phyloP scores from a whole-genome alignment of 306 rosid genomes.

The Cucumis hystrix region DNA sequence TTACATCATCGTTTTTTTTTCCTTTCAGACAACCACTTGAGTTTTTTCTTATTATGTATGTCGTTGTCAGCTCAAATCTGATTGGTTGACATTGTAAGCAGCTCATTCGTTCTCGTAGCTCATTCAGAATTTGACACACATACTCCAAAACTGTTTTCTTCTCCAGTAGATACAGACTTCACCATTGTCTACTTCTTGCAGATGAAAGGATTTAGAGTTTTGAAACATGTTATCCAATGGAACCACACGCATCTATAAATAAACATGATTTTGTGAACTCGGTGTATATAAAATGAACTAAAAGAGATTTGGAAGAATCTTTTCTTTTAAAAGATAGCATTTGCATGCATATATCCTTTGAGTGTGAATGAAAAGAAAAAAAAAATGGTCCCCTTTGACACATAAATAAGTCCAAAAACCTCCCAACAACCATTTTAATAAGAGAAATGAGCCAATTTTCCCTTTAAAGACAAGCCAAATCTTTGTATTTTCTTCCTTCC shows the following conservation, averaged over 20 bases:
- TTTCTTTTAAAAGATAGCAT: not conserved
- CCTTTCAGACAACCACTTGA: too few species aligned
- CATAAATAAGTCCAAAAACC: not conserved
- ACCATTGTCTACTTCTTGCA: not conserved
- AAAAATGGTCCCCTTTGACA: not conserved
- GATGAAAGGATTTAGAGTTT: not conserved
- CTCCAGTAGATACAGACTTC: too few species aligned
- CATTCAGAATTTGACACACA: too few species aligned
- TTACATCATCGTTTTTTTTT: too few species aligned
- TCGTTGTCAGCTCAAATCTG: too few species aligned
- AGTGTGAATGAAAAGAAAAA: not conserved
- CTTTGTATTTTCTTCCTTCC: constrained; percentile 16
- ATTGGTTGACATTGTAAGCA: too few species aligned
- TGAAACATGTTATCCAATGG: not conserved
- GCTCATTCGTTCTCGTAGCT: too few species aligned
- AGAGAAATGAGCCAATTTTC: not conserved
- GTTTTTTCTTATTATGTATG: too few species aligned
- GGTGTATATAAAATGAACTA: not conserved
- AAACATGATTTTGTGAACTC: not conserved
- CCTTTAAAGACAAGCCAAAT: constrained; percentile 20
- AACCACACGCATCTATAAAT: not conserved
- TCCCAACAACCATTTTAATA: not conserved
- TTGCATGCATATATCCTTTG: not conserved
- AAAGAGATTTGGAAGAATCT: not conserved
- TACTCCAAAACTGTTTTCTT: too few species aligned